phyloP scores from a whole-genome alignment of 371 early-diverging fungal species.

The Catenaria anguillulae region DNA sequence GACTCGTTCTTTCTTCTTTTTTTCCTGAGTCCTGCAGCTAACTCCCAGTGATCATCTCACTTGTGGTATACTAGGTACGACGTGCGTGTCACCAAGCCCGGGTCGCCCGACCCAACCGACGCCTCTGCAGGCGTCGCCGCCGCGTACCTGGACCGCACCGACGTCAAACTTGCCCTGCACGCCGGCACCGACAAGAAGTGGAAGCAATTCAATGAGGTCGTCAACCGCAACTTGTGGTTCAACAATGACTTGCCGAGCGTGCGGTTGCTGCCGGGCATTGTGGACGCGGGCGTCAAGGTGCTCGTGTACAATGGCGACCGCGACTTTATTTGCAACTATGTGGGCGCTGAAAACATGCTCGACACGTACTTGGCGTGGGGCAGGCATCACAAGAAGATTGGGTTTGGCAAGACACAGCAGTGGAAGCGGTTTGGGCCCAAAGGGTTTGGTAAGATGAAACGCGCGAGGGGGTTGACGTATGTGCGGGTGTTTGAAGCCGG shows the following conservation, averaged over 20 bases:
- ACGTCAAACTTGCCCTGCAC: not conserved
- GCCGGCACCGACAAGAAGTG: not conserved
- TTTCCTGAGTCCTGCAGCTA: not conserved
- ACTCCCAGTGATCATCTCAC: not conserved
- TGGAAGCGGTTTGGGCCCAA: slow-evolving; percentile 13
- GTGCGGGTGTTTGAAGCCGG: slow-evolving; percentile 29
- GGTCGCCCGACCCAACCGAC: not conserved
- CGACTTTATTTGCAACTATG: slow-evolving; percentile 30
- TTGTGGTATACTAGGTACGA: not conserved
- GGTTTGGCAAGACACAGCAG: slow-evolving; percentile 11
- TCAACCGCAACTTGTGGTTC: not conserved
- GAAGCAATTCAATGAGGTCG: not conserved
- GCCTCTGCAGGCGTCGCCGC: not conserved
- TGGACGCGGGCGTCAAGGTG: slow-evolving; percentile 40
- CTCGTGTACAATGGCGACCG: slow-evolving; percentile 22
- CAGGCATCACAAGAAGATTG: slow-evolving; percentile 14
- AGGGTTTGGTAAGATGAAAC: slow-evolving; percentile 13
- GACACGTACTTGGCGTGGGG: slow-evolving; percentile 24
- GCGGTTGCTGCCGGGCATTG: slow-evolving; percentile 21
- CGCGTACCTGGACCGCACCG: not conserved
- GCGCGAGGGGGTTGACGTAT: slow-evolving; percentile 22
- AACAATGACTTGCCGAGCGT: not conserved
- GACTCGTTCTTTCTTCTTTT: no score
- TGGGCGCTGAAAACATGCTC: no score
- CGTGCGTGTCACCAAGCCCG: not conserved